Evolutionary conservation across 805 yeast genomes (phyloP), one percentile per base, ranked within the genome.

Genomic region (Pichia paraexigua): DNA sequence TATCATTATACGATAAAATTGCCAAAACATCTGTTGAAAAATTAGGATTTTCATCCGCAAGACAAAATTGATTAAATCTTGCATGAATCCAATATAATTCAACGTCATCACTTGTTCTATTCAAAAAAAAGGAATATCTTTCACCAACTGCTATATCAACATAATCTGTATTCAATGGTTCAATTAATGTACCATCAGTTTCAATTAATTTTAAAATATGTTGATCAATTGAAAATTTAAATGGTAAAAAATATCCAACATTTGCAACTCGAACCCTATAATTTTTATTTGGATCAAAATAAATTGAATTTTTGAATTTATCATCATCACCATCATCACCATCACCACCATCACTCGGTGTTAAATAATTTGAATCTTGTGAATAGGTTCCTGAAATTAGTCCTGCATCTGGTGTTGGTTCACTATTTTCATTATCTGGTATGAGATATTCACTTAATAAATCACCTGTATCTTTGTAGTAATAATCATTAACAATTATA

Each of bases 191-290:
- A 28, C 87, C 86, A 60, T 82, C 87, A 37, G 77, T 71, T 60
- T 80, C 87, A 37, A 82, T 75, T 5, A 81, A 71, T 2, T 77
- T 72, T 58, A 82, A 65, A 21, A 66, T 67, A 61, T 79, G 85
- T 56, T 71, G 76, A 59, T 78, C 81, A 50, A 81, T 68, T 55
- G 73, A 75, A 47, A 82, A 65, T 55, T 72, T 72, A 59, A 80
- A 83, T 3, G 84, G 75, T 3, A 76, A 78, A 45, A 82, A 79
- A 65, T 78, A 73, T 4, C 86, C 86, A 50, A 72, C 69, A 58
- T 81, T 82, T 46, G 76, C 70, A 25, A 82, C 61, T 55, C 85
- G 66, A 35, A 82, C 53, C 43, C 77, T 63, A 59, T 78, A 78
- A 9, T 75, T 74, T 41, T 68, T 72, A 47, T 68, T 63, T 4